A percentile compares a stretch with the other conserved stretches of the same genome.
These are phyloP conservation scores for Marsdenia floribunda DNA, from an alignment of 257 asterid species.

Conservation along the genomic window DNA sequence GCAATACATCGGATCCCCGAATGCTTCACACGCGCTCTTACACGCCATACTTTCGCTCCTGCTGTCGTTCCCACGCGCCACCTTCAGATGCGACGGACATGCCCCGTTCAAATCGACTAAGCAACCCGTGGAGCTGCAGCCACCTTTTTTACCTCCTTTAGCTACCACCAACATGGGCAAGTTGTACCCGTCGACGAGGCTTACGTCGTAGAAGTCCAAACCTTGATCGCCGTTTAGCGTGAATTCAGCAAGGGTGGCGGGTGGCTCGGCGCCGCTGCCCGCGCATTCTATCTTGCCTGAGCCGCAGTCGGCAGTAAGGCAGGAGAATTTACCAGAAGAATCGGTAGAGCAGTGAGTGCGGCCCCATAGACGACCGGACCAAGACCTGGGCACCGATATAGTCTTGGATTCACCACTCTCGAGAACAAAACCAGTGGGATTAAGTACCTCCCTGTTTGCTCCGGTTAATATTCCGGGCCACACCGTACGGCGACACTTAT, in stretches of 20 bases:
- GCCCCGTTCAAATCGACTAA: conserved; percentile 78
- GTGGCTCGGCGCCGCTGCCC: conserved; percentile 85
- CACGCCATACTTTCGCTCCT: conserved; percentile 57
- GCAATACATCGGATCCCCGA: conserved; percentile 73
- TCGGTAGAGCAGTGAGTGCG: conserved; percentile 70
- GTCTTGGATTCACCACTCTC: conserved; percentile 61
- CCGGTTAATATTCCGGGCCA: conserved; percentile 97
- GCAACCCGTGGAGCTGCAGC: conserved; percentile 84
- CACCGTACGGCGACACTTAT: conserved; percentile 75
- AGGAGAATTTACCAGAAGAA: conserved; percentile 47
- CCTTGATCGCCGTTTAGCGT: conserved; percentile 86
- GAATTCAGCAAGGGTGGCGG: conserved; percentile 95
- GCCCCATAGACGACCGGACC: conserved; percentile 98
- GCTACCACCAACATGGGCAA: conserved; percentile 78
- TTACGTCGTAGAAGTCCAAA: conserved; percentile 83
- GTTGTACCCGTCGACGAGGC: conserved; percentile 93
- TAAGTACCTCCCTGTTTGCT: conserved; percentile 55
- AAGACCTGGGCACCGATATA: conserved; percentile 54
- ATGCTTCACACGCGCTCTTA: conserved; percentile 97
- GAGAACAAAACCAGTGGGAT: conserved; percentile 73
- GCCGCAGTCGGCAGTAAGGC: conserved; percentile 86
- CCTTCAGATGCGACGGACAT: conserved; percentile 71
- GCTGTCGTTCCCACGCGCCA: conserved; percentile 51
- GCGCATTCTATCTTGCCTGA: conserved; percentile 74
- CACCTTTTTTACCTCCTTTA: conserved; percentile 64